phyloP scores from a whole-genome alignment of 75 land plant species.

The Picea sitchensis region DNA sequence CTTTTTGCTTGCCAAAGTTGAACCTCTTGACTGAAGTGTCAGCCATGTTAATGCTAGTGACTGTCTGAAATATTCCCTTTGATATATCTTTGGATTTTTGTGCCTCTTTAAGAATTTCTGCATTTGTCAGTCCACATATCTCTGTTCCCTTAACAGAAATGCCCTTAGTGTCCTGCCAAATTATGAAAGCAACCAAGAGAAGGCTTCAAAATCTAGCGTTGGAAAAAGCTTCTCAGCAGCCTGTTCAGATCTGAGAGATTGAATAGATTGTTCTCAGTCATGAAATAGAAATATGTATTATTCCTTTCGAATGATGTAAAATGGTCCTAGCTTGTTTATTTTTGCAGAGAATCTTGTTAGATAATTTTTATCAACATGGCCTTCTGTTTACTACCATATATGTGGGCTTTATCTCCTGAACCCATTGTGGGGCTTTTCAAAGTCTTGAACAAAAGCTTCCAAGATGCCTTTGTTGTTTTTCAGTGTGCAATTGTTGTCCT shows the following conservation, averaged over 20 bases:
- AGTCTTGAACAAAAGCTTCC: neutral
- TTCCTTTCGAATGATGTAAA: neutral
- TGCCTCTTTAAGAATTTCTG: no score
- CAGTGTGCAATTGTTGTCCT: neutral
- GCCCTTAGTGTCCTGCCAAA: neutral
- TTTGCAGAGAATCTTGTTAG: neutral
- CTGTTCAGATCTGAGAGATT: no score
- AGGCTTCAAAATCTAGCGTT: neutral
- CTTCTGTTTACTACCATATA: neutral
- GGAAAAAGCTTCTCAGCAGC: neutral
- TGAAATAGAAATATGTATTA: no score
- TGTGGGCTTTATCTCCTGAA: neutral
- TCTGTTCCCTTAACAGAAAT: no score
- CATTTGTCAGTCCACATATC: no score
- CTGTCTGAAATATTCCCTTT: no score
- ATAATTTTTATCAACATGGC: neutral
- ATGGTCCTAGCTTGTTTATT: neutral
- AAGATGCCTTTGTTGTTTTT: neutral
- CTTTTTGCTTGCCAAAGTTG: no score
- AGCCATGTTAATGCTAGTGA: no score
- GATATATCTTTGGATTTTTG: no score
- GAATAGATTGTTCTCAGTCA: no score
- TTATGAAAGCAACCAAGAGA: neutral
- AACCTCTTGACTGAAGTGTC: no score
- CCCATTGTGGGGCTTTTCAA: neutral